Percentiles rank a stretch among this genome's conserved stretches.
Conservation (phyloP, 108 stramenopile genomes). For the Parietichytrium sp. region DNA sequence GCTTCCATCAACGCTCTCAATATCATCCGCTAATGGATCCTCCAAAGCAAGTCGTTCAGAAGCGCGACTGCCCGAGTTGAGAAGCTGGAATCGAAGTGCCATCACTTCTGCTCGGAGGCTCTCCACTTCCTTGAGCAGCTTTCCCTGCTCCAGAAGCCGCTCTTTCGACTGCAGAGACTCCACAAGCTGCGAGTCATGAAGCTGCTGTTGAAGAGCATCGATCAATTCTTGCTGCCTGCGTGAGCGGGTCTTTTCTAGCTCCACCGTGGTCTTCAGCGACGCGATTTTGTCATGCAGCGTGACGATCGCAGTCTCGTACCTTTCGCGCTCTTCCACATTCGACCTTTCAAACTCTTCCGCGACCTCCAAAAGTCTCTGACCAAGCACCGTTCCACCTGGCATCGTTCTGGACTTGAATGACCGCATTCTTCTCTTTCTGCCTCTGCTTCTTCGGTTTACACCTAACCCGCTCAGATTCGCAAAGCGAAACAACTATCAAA, state of each 20-base stretch:
- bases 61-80: no score
- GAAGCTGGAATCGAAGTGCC: conserved; percentile 21
- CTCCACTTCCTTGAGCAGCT: conserved; percentile 31
- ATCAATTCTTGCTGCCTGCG: neutral
- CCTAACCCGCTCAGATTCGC: no score
- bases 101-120: conserved; percentile 25
- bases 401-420: neutral
- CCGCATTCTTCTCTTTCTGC: neutral
- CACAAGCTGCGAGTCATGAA: conserved; percentile 30
- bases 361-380: neutral
- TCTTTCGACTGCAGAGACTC: conserved; percentile 16
- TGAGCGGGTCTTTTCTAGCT: conserved; percentile 28
- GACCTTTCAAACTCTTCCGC: conserved; percentile 3
- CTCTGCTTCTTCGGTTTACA: no score
- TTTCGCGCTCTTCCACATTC: neutral
- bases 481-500: no score
- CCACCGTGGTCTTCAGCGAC: neutral
- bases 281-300: conserved; percentile 12
- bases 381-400: neutral
- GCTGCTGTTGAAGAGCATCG: conserved; percentile 11
- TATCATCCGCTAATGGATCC: no score
- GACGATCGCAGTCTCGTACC: conserved; percentile 9
- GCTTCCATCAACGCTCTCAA: neutral
- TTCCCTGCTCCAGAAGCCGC: conserved; percentile 1
- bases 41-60: no score